Conservation (phyloP, 2,329 filamentous ascomycete genomes). For the Cladosporium sp. region DNA sequence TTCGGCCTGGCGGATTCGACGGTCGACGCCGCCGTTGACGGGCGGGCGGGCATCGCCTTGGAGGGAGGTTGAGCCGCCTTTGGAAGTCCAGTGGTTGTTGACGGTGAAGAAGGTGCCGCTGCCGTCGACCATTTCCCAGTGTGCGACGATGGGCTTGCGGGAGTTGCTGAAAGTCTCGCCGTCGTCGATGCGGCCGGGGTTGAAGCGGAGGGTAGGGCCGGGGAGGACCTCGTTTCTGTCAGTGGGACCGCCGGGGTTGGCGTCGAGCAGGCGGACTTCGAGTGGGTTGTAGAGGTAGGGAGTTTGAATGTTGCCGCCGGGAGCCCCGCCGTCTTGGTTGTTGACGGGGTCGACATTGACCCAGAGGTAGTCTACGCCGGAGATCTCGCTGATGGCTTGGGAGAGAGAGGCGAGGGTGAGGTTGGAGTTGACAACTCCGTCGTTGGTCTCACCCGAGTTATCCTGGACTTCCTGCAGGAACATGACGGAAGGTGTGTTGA, state of each 20-base stretch:
- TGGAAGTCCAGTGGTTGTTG: constrained; percentile 69
- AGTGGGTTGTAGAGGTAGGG: constrained; percentile 70
- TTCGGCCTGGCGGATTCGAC: constrained; percentile 59
- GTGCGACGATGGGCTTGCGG: constrained; percentile 68
- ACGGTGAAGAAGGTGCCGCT: constrained; percentile 67
- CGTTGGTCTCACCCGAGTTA: constrained; percentile 61
- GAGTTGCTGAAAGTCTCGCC: constrained; percentile 62
- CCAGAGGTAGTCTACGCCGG: constrained; percentile 59
- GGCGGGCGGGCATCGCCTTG: constrained; percentile 68
- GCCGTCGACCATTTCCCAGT: constrained; percentile 62
- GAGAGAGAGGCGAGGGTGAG: constrained; percentile 60
- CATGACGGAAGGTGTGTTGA: constrained; percentile 65
- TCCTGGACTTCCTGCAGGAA: constrained; percentile 75
- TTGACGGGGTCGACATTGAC: constrained; percentile 62
- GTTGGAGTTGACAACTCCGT: constrained; percentile 61
- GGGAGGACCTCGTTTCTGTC: constrained; percentile 61
- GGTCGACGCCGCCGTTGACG: constrained; percentile 64
- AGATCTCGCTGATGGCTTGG: constrained; percentile 53
- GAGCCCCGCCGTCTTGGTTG: constrained; percentile 64
- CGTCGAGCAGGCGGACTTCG: constrained; percentile 60
- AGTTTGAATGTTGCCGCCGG: constrained; percentile 71
- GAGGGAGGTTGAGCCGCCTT: constrained; percentile 65
- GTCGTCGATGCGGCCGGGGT: constrained; percentile 67
- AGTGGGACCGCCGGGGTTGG: constrained; percentile 57
- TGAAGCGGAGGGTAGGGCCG: constrained; percentile 63